Conservation (phyloP, 192 early-diverging fungal genomes). For the Coemansia sp. region DNA sequence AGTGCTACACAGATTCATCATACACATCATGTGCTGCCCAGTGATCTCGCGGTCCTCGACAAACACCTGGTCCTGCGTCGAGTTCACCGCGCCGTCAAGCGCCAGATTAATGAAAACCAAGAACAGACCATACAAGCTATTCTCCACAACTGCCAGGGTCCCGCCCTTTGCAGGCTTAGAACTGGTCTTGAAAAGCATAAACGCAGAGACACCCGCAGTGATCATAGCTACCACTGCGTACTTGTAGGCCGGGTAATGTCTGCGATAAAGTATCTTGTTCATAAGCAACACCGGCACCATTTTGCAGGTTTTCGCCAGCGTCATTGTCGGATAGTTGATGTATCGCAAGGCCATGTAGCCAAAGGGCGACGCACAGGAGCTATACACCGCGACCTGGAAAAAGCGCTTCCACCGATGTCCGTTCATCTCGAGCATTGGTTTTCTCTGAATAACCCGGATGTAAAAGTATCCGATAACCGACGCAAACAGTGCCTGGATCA, state of each 20-base stretch:
- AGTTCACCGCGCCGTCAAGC: conserved; percentile 93
- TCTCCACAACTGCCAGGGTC: conserved; percentile 41
- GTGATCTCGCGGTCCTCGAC: conserved; percentile 65
- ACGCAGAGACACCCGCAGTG: conserved; percentile 85
- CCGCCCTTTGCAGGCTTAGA: conserved; percentile 11
- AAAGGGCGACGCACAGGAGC: conserved; percentile 79
- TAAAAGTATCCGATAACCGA: conserved; percentile 75
- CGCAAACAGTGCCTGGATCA: conserved; percentile 78
- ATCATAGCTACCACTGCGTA: conserved; percentile 84
- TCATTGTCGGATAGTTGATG: conserved; percentile 97
- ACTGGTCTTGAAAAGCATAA: conserved; percentile 79
- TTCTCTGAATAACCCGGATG: conserved; percentile 56
- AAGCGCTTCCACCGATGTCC: conserved; percentile 60
- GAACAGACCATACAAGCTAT: conserved; percentile 74
- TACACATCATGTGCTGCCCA: conserved; percentile 96
- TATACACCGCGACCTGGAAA: conserved; percentile 71
- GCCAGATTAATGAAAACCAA: conserved; percentile 81
- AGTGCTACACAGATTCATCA: conserved; percentile 84
- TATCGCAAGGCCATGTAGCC: conserved; percentile 90
- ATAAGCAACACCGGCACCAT: conserved; percentile 94
- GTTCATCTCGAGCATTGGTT: conserved; percentile 42
- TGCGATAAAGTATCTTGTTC: conserved; percentile 89
- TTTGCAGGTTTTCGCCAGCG: conserved; percentile 95
- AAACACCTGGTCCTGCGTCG: conserved; percentile 95
- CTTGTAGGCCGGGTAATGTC: conserved; percentile 82